Base-by-base conservation (phyloP, 257 asterid genomes). In the Primulina eburnea region DNA sequence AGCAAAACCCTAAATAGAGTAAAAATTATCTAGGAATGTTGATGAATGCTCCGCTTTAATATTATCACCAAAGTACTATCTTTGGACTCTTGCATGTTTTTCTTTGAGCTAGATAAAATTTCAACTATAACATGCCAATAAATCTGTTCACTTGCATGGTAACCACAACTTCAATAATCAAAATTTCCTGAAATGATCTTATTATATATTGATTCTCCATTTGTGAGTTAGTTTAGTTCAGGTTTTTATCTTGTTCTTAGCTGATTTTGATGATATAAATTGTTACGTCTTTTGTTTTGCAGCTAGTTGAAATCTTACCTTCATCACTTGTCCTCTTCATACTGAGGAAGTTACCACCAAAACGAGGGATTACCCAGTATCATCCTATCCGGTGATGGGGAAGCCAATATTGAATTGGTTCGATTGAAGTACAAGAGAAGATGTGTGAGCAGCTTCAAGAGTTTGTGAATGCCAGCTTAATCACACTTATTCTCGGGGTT, bases 301-400 rank as follows among this genome's bases (percentile, higher is more conserved):
- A 92, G 97, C 82, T 92, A 53, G 95, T 85, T 78, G 98, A 92
- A 82, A 88, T 92, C 76, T 60, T 90, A 71, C 98, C 98, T 18
- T 92, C 98, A 56, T 81, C 96, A 0, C 95, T 92, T 11, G 96
- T 92, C 63, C 98, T 92, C 79, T 92, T 90, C 86, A 92, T 92
- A 75, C 79, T 92, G 92, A 80, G 98, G 82, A 92, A 92, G 83
- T 70, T 92, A 83, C 98, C 98, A 60, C 98, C 98, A 18, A 92
- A 87, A 73, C 96, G 97, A 24, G 92, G 95, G 56, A 83, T 88
- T 74, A 90, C 96, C 12, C 97, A 92, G 20, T 92, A 92, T 82
- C 98, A 90, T 77, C 96, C 96, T 34, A 90, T 92, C 71, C 95
- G 88, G 81, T 88, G 85, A 86, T 24, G 70, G 68, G 14, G 65